These are phyloP conservation scores for Apophysomyces elegans DNA, from an alignment of 371 early-diverging fungal genomes.

Conservation along the genomic window DNA sequence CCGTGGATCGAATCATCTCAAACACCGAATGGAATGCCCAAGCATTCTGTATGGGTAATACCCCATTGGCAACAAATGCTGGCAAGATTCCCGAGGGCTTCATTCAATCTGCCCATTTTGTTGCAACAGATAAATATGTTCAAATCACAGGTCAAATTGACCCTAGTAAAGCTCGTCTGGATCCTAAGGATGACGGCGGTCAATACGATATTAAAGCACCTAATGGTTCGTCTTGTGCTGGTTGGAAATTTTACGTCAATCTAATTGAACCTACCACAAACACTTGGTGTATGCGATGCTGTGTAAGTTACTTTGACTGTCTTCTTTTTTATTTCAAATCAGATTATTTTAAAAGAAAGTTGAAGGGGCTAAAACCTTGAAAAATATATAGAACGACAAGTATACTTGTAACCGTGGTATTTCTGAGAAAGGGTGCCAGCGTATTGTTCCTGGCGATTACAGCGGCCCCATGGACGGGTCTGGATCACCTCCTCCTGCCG, in stretches of 20 bases:
- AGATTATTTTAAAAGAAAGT: no score
- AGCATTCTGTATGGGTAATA: conserved; percentile 53
- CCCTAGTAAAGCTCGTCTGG: conserved; percentile 48
- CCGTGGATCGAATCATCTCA: conserved; percentile 45
- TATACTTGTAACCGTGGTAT: conserved; percentile 52
- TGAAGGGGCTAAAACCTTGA: no score
- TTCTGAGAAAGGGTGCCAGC: conserved; percentile 57
- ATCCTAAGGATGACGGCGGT: conserved; percentile 57
- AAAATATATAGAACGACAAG: conserved; percentile 31
- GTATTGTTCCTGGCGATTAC: conserved; percentile 59
- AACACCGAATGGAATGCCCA: conserved; percentile 51
- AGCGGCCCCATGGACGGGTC: conserved; percentile 40
- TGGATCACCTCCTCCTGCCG: conserved; percentile 7
- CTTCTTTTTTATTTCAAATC: neutral
- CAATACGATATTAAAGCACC: conserved; percentile 37
- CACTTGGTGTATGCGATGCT: conserved; percentile 65
- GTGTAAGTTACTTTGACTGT: conserved; percentile 36
- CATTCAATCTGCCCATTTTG: conserved; percentile 55
- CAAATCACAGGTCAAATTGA: conserved; percentile 65
- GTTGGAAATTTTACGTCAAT: conserved; percentile 57
- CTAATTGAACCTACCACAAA: conserved; percentile 55
- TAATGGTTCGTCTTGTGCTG: conserved; percentile 35
- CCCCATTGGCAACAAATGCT: conserved; percentile 49
- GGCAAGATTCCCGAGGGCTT: conserved; percentile 49
- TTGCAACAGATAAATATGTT: conserved; percentile 46